Evolutionary conservation across 2,329 filamentous ascomycete genomes (phyloP).

Genomic region (Pseudocercospora macadamiae): DNA sequence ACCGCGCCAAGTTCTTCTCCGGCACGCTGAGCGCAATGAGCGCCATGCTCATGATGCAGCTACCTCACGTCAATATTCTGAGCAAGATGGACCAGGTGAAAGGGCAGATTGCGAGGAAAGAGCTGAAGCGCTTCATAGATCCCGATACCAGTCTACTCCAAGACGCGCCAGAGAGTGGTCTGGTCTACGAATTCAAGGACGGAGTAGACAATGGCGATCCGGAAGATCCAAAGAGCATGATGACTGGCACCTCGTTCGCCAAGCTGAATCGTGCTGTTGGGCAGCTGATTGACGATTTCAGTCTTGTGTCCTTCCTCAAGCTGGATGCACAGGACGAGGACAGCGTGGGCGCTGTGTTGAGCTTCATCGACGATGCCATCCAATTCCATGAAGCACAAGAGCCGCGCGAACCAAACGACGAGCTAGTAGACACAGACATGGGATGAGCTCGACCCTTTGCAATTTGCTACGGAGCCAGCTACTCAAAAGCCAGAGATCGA

Average conservation of each 20-base stretch:
- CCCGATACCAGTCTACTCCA: conserved; percentile 82
- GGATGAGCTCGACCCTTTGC: no score
- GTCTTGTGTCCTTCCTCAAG: conserved; percentile 94
- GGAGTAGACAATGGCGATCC: conserved; percentile 59
- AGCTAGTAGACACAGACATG: conserved; percentile 61
- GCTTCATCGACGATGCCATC: conserved; percentile 92
- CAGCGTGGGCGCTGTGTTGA: conserved; percentile 80
- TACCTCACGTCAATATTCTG: conserved; percentile 93
- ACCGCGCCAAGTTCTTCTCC: conserved; percentile 95
- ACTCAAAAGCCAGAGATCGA: no score
- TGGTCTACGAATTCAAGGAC: conserved; percentile 44
- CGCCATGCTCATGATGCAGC: conserved; percentile 97
- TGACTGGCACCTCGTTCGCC: conserved; percentile 81
- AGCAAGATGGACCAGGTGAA: conserved; percentile 98
- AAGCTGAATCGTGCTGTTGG: conserved; percentile 86
- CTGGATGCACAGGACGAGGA: conserved; percentile 90
- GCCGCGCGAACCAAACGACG: conserved; percentile 73
- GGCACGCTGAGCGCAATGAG: conserved; percentile 96
- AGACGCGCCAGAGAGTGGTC: conserved; percentile 67
- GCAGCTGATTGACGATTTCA: conserved; percentile 92
- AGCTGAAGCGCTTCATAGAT: conserved; percentile 86
- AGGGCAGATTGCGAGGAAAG: conserved; percentile 81
- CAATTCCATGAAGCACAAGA: conserved; percentile 94
- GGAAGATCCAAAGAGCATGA: conserved; percentile 65
- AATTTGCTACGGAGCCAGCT: no score